Evolutionary conservation across 495 filamentous ascomycete genomes (phyloP).

Genomic region (Tuber aestivum): DNA sequence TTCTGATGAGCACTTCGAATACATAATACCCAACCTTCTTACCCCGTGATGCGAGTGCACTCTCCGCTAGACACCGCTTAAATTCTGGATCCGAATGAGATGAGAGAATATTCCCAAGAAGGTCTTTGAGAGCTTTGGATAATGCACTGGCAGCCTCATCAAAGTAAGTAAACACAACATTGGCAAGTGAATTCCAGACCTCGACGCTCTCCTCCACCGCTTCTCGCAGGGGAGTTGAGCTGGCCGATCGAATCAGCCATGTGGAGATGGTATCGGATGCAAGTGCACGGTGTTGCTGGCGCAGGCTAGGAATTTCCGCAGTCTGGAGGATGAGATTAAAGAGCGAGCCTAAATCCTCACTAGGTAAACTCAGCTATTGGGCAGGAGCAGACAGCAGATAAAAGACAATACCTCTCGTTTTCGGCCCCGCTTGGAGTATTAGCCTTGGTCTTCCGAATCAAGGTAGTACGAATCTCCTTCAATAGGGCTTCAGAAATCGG

Average conservation of each 20-base stretch:
- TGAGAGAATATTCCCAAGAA: slow-evolving; percentile 28
- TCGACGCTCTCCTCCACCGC: neutral
- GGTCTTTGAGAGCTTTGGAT: slow-evolving; percentile 38
- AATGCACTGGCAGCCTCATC: slow-evolving; percentile 33
- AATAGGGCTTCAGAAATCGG: slow-evolving; percentile 13
- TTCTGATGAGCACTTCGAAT: slow-evolving; percentile 31
- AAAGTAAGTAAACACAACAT: slow-evolving; percentile 25
- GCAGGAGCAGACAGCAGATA: neutral
- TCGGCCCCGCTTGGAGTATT: neutral
- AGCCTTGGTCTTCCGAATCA: slow-evolving; percentile 15
- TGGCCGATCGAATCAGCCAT: slow-evolving; percentile 31
- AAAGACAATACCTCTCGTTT: neutral
- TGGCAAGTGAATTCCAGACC: slow-evolving; percentile 19
- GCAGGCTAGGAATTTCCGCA: slow-evolving; percentile 20
- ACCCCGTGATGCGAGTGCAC: slow-evolving; percentile 10
- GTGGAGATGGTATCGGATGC: slow-evolving; percentile 32
- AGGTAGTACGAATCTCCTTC: slow-evolving; percentile 4
- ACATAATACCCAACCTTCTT: slow-evolving; percentile 34
- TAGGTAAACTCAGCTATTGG: neutral
- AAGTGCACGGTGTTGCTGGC: slow-evolving; percentile 34
- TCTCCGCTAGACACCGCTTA: neutral
- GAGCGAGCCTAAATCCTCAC: slow-evolving; percentile 12
- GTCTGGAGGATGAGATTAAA: slow-evolving; percentile 30
- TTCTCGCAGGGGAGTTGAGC: neutral
- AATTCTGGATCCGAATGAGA: neutral